Base-by-base conservation (phyloP, 768 basidiomycete species). In the Trametes maxima region DNA sequence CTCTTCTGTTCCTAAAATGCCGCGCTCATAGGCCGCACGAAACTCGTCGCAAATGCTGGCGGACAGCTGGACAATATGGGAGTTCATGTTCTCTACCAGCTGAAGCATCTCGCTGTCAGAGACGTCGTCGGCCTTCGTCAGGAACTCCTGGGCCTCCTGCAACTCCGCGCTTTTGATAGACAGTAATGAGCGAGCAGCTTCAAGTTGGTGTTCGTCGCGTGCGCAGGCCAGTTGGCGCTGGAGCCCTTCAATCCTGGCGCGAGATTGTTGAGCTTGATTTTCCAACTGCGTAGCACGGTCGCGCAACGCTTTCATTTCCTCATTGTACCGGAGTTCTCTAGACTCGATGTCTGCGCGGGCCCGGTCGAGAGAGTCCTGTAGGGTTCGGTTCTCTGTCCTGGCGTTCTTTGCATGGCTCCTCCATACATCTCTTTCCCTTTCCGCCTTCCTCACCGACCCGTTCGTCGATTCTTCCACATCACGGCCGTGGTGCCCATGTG, bases 61-160 rank as follows among this genome's bases (percentile, higher is more conserved):
- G 2, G 82, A 79, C 16, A 76, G 77, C 65, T 85, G 81, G 35
- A 76, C 76, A 33, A 83, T 79, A 59, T 78, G 78, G 7, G 78
- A 69, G 51, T 84, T 81, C n/a, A 85, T 68, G 16, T 72, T 71
- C 48, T 78, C 75, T 14, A 85, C 70, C 64, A 80, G 76, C 2
- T 60, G 67, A 28, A 78, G 71, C 14, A 84, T 76, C 35, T 86
- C 82, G 6, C 76, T 76, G 3, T 76, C 77, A 3, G 83, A 78
- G 47, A 77, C 70, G 0, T 69, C 43, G 59, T 84, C 82, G 0
- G 75, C 76, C 17, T 74, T 79, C 1, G 75, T 74, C 47, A 81
- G 71, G 73, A 80, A 84, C 46, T 71, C 75, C 66, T 81, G 81
- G 10, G 77, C 78, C 6, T 77, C 79, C 33, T 76, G 75, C 19